Conservation (phyloP, 257 asterid genomes). For the Solanum peruvianum region DNA sequence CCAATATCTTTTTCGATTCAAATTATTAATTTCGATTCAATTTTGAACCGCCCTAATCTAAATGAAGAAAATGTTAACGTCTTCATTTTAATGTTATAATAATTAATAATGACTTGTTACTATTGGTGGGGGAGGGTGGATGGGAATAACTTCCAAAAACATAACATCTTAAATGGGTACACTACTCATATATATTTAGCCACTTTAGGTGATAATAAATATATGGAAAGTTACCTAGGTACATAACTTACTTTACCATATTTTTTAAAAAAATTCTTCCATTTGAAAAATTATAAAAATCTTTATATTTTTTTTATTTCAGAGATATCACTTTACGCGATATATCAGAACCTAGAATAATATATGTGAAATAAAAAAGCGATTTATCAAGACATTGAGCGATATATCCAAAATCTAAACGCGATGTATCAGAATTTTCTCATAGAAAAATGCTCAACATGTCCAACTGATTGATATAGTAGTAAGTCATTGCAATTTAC, state of each 20-base stretch:
- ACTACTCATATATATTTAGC: not conserved
- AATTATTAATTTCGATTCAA: too few species aligned
- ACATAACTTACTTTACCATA: too few species aligned
- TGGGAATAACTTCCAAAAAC: not conserved
- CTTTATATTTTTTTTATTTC: too few species aligned
- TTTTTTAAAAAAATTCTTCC: not conserved
- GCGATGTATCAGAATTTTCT: not conserved
- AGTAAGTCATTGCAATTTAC: not conserved
- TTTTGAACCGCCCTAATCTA: too few species aligned
- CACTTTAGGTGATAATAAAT: not conserved
- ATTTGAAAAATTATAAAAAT: too few species aligned
- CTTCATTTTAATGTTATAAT: not conserved
- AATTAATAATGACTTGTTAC: not conserved
- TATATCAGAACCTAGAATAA: too few species aligned
- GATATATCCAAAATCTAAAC: not conserved
- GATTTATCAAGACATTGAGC: too few species aligned
- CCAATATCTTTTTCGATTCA: too few species aligned
- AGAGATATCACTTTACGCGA: not conserved
- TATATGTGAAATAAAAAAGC: accelerated
- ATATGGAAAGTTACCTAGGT: too few species aligned
- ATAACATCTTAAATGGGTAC: too few species aligned
- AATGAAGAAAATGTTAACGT: not conserved
- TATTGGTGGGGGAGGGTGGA: not conserved
- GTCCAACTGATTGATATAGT: not conserved
- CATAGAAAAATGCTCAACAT: not conserved